phyloP scores from a whole-genome alignment of 352 stramenopile genomes.

The Pythium aristosporum region DNA sequence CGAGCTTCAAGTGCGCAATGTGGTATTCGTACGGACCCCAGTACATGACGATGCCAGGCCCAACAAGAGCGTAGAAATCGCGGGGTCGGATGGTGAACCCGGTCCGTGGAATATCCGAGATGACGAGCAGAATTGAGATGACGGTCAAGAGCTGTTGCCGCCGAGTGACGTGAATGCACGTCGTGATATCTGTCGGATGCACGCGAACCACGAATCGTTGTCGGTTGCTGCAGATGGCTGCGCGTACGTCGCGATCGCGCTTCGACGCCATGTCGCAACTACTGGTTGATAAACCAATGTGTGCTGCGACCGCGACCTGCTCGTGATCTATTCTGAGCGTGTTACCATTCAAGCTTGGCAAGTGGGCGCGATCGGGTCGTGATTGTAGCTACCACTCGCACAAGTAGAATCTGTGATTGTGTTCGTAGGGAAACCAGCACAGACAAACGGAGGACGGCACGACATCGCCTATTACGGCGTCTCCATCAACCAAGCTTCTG shows the following conservation, averaged over 20 bases:
- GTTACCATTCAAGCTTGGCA: no score
- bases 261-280: background rate
- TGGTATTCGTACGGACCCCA: conserved; percentile 48
- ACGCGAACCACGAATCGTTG: background rate
- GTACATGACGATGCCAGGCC: conserved; percentile 32
- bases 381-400: no score
- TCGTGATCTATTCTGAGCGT: no score
- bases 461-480: no score
- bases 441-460: no score
- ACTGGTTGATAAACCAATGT: background rate
- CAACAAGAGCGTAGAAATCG: conserved; percentile 28
- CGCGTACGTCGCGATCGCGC: background rate
- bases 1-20: conserved; percentile 30
- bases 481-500: background rate
- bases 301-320: no score
- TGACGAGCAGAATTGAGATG: conserved; percentile 35
- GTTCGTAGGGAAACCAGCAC: no score
- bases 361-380: no score
- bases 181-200: background rate
- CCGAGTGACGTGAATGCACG: background rate
- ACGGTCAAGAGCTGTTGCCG: conserved; percentile 30
- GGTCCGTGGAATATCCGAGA: conserved; percentile 50
- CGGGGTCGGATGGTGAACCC: conserved; percentile 34
- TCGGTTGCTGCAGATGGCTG: background rate
- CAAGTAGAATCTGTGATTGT: no score